Evolutionary conservation across 2,329 filamentous ascomycete genomes (phyloP).

Genomic region (Colletotrichum abscissum): DNA sequence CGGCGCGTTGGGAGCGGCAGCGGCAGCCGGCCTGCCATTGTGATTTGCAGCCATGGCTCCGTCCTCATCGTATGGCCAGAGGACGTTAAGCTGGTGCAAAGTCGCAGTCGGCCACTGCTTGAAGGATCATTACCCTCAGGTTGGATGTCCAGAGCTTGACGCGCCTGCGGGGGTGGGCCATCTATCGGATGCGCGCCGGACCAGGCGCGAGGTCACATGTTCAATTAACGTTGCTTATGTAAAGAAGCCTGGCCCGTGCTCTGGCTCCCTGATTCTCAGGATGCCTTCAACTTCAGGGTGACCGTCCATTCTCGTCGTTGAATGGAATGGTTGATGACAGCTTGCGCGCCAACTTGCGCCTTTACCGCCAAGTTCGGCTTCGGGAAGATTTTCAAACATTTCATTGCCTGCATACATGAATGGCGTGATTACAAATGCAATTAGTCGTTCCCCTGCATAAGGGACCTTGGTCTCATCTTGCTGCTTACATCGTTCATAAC

Average conservation of each 20-base stretch:
- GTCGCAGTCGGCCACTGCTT: background rate
- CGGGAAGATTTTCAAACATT: too few species aligned
- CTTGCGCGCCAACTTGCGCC: background rate
- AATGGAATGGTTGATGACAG: background rate
- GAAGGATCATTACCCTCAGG: background rate
- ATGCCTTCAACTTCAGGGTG: constrained; percentile 4
- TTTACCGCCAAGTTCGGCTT: background rate
- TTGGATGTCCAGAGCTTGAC: constrained; percentile 4
- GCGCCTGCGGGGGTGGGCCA: constrained; percentile 14
- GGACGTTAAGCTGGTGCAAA: background rate
- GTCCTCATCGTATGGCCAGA: constrained; percentile 15
- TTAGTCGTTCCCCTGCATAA: background rate
- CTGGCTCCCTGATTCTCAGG: background rate
- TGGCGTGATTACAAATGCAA: background rate
- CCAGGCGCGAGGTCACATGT: constrained; percentile 30
- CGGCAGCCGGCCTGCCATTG: constrained; percentile 28
- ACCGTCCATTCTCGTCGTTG: background rate
- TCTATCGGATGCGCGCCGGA: background rate
- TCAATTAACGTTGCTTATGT: background rate
- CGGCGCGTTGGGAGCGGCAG: constrained; percentile 52
- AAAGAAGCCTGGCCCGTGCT: background rate
- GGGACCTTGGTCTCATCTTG: background rate
- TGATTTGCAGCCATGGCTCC: constrained; percentile 29
- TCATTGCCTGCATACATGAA: background rate
- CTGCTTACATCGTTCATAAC: background rate